These are phyloP conservation scores for Jatropha podagrica DNA, from an alignment of 441 rosid genomes.

Conservation along the genomic window DNA sequence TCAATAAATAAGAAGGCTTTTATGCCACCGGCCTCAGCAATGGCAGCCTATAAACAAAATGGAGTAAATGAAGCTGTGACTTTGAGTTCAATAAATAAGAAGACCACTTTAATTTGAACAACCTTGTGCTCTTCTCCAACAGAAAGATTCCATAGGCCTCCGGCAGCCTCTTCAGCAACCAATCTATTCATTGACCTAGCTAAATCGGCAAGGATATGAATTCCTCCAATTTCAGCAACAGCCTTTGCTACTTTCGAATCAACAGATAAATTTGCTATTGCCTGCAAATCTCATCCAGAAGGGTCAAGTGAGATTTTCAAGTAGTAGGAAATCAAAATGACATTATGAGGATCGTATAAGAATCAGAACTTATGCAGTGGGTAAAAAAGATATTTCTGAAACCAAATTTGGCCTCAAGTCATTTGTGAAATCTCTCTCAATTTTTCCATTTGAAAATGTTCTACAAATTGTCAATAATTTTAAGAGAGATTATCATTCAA, in stretches of 20 bases:
- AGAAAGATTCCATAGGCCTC: slow-evolving; percentile 99
- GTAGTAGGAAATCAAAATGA: slow-evolving; percentile 10
- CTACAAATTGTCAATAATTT: background rate
- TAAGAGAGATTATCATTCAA: background rate
- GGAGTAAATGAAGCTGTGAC: slow-evolving; percentile 3
- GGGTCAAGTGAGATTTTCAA: slow-evolving; percentile 4
- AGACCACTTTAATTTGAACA: slow-evolving; percentile 14
- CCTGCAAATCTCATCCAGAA: slow-evolving; percentile 30
- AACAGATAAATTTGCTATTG: slow-evolving; percentile 88
- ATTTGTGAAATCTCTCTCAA: background rate
- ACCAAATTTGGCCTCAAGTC: background rate
- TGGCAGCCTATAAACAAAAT: slow-evolving; percentile 59
- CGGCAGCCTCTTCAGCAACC: slow-evolving; percentile 99
- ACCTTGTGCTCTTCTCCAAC: slow-evolving; percentile 99
- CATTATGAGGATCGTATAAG: slow-evolving; percentile 7
- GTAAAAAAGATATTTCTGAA: slow-evolving; percentile 1
- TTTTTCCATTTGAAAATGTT: background rate
- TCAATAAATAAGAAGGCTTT: slow-evolving; percentile 42
- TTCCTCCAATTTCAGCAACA: slow-evolving; percentile 96
- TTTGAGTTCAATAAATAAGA: background rate
- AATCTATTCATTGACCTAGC: slow-evolving; percentile 92
- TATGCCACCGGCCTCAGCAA: slow-evolving; percentile 93
- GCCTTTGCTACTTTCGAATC: slow-evolving; percentile 89
- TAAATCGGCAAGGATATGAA: slow-evolving; percentile 63
- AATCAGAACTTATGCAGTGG: slow-evolving; percentile 3